Evolutionary conservation across 192 early-diverging fungal genomes (phyloP).

Genomic region (Thoreauomyces humboldtii): DNA sequence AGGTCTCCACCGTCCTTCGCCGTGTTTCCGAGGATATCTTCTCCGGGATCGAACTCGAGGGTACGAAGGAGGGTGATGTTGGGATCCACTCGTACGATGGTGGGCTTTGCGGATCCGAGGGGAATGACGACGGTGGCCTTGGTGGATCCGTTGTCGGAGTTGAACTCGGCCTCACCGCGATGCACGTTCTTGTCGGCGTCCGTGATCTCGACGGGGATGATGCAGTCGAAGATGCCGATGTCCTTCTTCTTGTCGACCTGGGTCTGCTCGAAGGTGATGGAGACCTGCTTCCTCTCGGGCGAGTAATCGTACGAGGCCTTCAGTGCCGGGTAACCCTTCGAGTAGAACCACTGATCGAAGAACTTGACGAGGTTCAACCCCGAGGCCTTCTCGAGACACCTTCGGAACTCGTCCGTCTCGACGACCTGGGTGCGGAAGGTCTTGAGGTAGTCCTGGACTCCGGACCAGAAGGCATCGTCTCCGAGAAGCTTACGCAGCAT

Average conservation of each 20-base stretch:
- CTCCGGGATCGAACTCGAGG: slow-evolving; percentile 40
- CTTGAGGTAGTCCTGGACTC: slow-evolving; percentile 46
- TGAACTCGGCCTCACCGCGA: slow-evolving; percentile 31
- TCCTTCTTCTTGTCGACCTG: slow-evolving; percentile 35
- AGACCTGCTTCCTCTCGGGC: slow-evolving; percentile 81
- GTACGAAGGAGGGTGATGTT: slow-evolving; percentile 38
- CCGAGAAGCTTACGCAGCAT: slow-evolving; percentile 52
- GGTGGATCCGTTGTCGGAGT: slow-evolving; percentile 14
- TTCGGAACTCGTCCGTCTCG: slow-evolving; percentile 62
- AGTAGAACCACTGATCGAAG: slow-evolving; percentile 88
- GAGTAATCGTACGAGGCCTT: slow-evolving; percentile 75
- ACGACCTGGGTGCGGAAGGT: slow-evolving; percentile 37
- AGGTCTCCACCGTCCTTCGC: slow-evolving; percentile 41
- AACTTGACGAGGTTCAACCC: slow-evolving; percentile 77
- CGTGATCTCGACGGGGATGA: slow-evolving; percentile 42
- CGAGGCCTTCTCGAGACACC: slow-evolving; percentile 71
- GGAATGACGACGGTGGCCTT: slow-evolving; percentile 29
- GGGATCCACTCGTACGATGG: slow-evolving; percentile 46
- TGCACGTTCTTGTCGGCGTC: slow-evolving; percentile 40
- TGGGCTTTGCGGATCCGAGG: slow-evolving; percentile 28
- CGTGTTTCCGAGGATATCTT: slow-evolving; percentile 38
- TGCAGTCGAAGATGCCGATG: slow-evolving; percentile 46
- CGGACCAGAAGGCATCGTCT: slow-evolving; percentile 48
- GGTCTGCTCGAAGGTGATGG: slow-evolving; percentile 61
- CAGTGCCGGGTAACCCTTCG: slow-evolving; percentile 46